Base-by-base conservation (phyloP, 306 rosid genomes). In the Ziziphus jujuba region DNA sequence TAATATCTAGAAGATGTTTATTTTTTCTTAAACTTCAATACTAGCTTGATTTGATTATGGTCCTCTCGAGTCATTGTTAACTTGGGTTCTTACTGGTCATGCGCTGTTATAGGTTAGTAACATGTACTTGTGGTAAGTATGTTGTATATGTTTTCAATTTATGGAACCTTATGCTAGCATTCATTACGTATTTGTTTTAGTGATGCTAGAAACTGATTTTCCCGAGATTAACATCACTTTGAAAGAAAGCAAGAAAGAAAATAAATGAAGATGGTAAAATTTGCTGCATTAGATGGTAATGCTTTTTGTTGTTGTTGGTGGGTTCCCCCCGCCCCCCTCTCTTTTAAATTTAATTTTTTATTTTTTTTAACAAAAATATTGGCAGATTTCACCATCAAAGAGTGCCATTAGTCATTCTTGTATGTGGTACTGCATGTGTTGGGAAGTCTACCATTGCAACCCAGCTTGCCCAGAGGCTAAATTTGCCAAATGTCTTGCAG, bases 371-470 rank as follows among this genome's bases (percentile, higher is more conserved):
- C 23, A 50, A 49, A 55, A 50, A 45, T 58, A 4, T 59, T 73
- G 45, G 57, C 81, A 92, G 98, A 67, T 92, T 92, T 86, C 98
- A 92, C 79, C 97, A 92, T 81, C 98, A 90, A 78, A 78, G 97
- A 72, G 98, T 92, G 64, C 97, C 98, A 58, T 72, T 92, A 48
- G 97, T 92, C 66, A 86, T 92, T 75, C 98, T 92, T 80, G 97
- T 92, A 11, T 92, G 98, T 73, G 98, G 98, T 79, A 89, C 97
- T 59, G 96, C 98, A 54, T 90, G 98, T 83, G 96, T 89, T 24
- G 98, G 98, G 72, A 90, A 90, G 87, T 92, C 98, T 53, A 92
- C 98, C 75, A 87, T 92, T 70, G 97, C 98, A 66, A 89, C 97
- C 71, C 98, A 87, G 81, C 93, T 92, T 36, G 98, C 98, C 4